Percentiles rank a stretch among this genome's conserved stretches.
These are phyloP conservation scores for Guyanaporus albipodus DNA, from an alignment of 768 basidiomycete species.

Conservation along the genomic window DNA sequence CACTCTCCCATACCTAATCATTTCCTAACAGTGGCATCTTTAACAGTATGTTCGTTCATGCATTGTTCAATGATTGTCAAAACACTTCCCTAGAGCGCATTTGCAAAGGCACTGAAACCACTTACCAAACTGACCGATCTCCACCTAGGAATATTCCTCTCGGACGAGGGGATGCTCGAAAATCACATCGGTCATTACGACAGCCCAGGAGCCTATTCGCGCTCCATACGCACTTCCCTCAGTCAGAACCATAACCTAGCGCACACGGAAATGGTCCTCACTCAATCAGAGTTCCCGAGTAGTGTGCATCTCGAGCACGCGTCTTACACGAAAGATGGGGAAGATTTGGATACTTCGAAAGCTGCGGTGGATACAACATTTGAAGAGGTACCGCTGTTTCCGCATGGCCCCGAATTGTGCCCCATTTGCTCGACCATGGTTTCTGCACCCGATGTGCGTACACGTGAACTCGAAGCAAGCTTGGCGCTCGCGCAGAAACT, in stretches of 20 bases:
- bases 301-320: conserved; percentile 9
- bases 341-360: conserved; percentile 4
- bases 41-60: conserved; percentile 47
- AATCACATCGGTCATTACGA: conserved; percentile 37
- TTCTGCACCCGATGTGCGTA: conserved; percentile 32
- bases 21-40: conserved; percentile 37
- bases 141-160: conserved; percentile 62
- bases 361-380: background rate
- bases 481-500: conserved; percentile 43
- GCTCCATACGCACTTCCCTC: conserved; percentile 9
- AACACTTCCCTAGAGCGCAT: conserved; percentile 34
- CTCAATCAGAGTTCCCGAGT: conserved; percentile 21
- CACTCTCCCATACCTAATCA: conserved; percentile 64
- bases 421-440: conserved; percentile 33
- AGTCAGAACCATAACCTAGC: conserved; percentile 1
- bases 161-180: conserved; percentile 47
- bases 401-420: conserved; percentile 33
- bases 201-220: conserved; percentile 21
- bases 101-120: conserved; percentile 42
- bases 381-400: conserved; percentile 23
- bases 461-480: conserved; percentile 46
- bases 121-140: conserved; percentile 47
- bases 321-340: conserved; percentile 21
- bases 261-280: conserved; percentile 15
- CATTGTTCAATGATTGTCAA: background rate